Base-by-base conservation (phyloP, 441 rosid species). In the Kokia cookei region DNA sequence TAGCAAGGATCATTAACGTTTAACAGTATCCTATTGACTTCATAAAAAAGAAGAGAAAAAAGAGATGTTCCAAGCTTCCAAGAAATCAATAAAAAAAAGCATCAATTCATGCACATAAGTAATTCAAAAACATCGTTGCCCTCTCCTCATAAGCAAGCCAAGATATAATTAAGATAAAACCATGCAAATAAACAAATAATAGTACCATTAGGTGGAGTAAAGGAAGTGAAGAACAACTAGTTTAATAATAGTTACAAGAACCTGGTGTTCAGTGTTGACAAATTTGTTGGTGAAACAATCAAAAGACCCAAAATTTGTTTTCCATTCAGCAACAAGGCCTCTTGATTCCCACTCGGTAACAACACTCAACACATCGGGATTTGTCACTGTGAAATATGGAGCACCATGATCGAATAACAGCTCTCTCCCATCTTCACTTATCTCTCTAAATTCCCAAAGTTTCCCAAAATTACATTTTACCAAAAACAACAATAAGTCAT, bases 361-460 rank as follows among this genome's bases (percentile, higher is more conserved):
- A 71, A 93, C 89, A 26, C 81, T 66, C 80, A 87, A 47, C 68
- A 75, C 92, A 75, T 88, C 88, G 45, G 79, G 13, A 69, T 84
- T 79, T 75, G 65, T 77, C 63, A 84, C 79, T 61, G 69, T 79
- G 73, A 93, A 91, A 82, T 72, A 93, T 1, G 95, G 97, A 80
- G 98, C 95, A 12, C 97, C 98, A 65, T 93, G 97, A 43, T 93
- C 97, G 74, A 93, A 93, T 80, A 76, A 66, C 54, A 93, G 75
- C 82, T 88, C 95, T 72, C 78, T 83, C 68, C 95, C 93, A 68
- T 88, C 95, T 70, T 82, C 86, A 35, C 82, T 58, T 51, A 79
- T 81, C 82, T 93, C 98, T 69, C 97, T 93, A 65, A 6, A 65
- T 10, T 37, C n/a, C 15, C 71, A 48, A 35, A 48, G 22, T 10